Evolutionary conservation across 768 basidiomycete genomes (phyloP), one percentile per base, ranked within the genome.

Genomic region (Boletus rex-veris): DNA sequence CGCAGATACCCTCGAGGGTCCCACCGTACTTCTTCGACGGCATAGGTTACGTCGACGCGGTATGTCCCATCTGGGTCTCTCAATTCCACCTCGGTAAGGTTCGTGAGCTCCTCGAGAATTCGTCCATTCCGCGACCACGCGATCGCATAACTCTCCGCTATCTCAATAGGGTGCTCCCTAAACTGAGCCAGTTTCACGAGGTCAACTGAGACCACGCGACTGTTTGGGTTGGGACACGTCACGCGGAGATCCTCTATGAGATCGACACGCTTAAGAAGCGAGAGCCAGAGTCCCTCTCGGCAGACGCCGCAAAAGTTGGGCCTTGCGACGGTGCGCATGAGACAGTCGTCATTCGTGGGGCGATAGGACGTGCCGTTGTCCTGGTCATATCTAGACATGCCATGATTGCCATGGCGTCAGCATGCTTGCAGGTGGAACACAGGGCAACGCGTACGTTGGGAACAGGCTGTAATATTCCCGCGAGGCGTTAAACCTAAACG

Each of bases 331-430:
- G 73, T 72, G 39, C 90, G 86, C 90, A 92, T 91, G 44, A 91
- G 80, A 64, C 90, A 91, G 66, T 84, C 86, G 55, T 88, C 84
- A 58, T 90, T 88, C 3, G 89, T 91, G 4, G 90, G 90, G n/a
- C 90, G 80, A 69, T 86, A 91, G 4, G 80, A 78, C 0, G 86
- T 90, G 48, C 68, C 66, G 60, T 90, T 88, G 49, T 67, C 49
- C 37, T 73, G 66, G 33, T 83, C 75, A 64, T 78, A 90, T 18
- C 87, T 88, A 56, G 18, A 40, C 19, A 24, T 19, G 21, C 1
- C 12, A 8, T 42, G 41, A 28, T 28, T 28, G 28, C 0, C 12
- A 10, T 39, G 42, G 5, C 12, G 35, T 52, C 19, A 57, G 49
- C 15, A 28, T 7, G 18, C 16, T 16, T 3, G 24, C 5, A 7